Evolutionary conservation across 179 eudicot species (phyloP).

Genomic region (Silene coronaria): DNA sequence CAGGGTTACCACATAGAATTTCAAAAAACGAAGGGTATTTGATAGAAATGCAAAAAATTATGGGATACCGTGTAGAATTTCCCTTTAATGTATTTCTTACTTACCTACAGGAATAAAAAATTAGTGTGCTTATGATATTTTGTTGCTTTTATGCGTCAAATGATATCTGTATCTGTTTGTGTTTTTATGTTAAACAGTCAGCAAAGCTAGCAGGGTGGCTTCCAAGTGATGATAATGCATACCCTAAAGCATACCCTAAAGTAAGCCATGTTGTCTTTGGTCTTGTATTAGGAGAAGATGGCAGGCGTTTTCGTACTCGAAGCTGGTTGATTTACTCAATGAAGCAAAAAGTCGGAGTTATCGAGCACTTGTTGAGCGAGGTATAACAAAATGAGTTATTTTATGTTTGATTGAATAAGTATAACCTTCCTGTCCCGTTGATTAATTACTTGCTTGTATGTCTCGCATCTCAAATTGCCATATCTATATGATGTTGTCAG

Average conservation of each 20-base stretch:
- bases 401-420: too few species aligned
- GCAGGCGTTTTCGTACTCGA: constrained; percentile 89
- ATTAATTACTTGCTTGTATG: too few species aligned
- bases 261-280: constrained; percentile 93
- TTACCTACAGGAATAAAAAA: too few species aligned
- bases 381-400: too few species aligned
- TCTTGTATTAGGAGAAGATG: constrained; percentile 94
- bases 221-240: constrained; percentile 51
- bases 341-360: constrained; percentile 86
- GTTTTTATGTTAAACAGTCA: constrained; percentile 49
- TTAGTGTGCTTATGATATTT: too few species aligned
- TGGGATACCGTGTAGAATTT: neutral
- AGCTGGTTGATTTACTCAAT: constrained; percentile 87
- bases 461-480: too few species aligned
- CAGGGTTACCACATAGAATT: neutral
- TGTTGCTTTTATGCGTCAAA: too few species aligned
- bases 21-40: neutral
- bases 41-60: neutral
- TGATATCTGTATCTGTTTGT: too few species aligned
- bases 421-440: too few species aligned
- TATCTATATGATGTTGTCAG: too few species aligned
- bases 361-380: constrained; percentile 66
- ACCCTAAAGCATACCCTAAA: constrained; percentile 78
- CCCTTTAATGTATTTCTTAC: too few species aligned
- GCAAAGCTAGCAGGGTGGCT: constrained; percentile 94